A percentile compares a stretch with the other conserved stretches of the same genome.
Evolutionary conservation across 257 asterid species (phyloP).

Genomic region (Rhazya stricta): DNA sequence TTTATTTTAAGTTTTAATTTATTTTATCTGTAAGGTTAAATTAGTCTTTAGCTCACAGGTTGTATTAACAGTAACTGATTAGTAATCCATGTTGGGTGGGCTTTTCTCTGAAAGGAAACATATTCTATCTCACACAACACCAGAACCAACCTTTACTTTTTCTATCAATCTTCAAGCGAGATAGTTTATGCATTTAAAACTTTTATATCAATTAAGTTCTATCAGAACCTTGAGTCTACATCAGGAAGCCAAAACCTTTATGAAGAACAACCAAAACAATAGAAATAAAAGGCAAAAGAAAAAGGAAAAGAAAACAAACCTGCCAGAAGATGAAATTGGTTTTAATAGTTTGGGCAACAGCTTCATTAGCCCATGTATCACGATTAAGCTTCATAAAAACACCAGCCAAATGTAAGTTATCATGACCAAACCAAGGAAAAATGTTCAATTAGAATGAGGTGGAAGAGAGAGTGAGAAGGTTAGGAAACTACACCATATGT

Average conservation of each 20-base stretch:
- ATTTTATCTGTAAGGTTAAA: background rate
- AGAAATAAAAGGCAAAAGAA: background rate
- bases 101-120: background rate
- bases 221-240: background rate
- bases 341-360: constrained; percentile 93
- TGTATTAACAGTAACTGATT: background rate
- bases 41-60: background rate
- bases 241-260: background rate
- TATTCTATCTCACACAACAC: background rate
- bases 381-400: constrained; percentile 77
- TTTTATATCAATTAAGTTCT: background rate
- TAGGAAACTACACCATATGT: constrained; percentile 65
- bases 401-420: constrained; percentile 19
- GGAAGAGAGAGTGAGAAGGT: constrained; percentile 8
- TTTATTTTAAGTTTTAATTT: background rate
- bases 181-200: background rate
- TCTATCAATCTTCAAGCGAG: background rate
- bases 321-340: constrained; percentile 95
- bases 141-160: background rate
- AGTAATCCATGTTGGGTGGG: background rate
- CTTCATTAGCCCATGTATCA: constrained; percentile 97
- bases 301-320: constrained; percentile 41
- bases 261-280: background rate
- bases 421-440: constrained; percentile 9
- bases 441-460: background rate